Evolutionary conservation across 257 asterid species (phyloP).

Genomic region (Solanum tacnaense): DNA sequence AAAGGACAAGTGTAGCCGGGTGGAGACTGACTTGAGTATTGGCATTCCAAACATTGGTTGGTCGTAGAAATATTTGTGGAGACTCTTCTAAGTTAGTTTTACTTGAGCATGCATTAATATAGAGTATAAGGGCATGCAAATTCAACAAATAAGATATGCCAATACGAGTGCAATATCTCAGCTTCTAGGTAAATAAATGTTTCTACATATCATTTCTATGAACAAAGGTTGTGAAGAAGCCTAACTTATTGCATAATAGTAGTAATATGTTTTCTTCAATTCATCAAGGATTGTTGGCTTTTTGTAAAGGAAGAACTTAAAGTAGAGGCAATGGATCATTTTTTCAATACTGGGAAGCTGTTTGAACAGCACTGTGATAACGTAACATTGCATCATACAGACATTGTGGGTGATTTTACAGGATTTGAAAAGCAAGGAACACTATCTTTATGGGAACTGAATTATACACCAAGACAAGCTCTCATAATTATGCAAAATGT

Average conservation of each 20-base stretch:
- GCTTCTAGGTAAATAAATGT: not conserved
- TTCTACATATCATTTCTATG: not conserved
- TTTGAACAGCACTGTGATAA: no score
- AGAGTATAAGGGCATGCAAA: not conserved
- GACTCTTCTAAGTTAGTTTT: not conserved
- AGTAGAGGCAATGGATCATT: no score
- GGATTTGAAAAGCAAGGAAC: no score
- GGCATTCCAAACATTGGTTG: slow-evolving; percentile 18
- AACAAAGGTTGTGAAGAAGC: not conserved
- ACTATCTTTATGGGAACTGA: no score
- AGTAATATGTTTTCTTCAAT: not conserved
- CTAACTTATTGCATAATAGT: not conserved
- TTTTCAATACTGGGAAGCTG: no score
- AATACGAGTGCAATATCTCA: not conserved
- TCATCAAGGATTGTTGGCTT: no score
- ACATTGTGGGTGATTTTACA: no score
- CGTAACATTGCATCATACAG: no score
- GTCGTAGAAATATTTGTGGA: not conserved
- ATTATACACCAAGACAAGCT: no score
- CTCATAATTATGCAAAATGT: no score
- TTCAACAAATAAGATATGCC: not conserved
- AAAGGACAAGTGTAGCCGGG: slow-evolving; percentile 6
- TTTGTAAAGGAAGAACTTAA: not conserved
- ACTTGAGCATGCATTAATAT: not conserved
- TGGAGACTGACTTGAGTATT: slow-evolving; percentile 20